These are phyloP conservation scores for Liriodendron chinense DNA, from an alignment of 164 flowering plant genomes.

Conservation along the genomic window DNA sequence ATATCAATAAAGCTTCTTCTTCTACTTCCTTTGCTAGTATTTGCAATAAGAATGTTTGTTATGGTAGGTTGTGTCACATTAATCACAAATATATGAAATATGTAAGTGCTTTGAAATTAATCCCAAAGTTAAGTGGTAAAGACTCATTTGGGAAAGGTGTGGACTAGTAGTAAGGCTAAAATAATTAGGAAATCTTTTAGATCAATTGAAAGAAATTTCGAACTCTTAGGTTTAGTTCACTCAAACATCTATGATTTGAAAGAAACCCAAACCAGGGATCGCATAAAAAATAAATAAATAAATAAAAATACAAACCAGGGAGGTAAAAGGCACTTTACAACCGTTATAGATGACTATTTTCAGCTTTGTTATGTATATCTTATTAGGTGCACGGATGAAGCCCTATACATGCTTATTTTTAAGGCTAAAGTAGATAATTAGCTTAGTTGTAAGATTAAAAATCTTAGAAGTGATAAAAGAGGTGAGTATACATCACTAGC, in stretches of 20 bases:
- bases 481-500: neutral
- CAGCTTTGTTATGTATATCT: constrained; percentile 9
- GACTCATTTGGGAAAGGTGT: too few species aligned
- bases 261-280: constrained; percentile 5
- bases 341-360: constrained; percentile 10
- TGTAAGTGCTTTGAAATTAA: too few species aligned
- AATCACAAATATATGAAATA: too few species aligned
- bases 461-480: neutral
- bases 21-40: too few species aligned
- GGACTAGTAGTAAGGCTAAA: too few species aligned
- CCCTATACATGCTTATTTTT: neutral
- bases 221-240: constrained; percentile 5
- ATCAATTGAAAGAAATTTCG: neutral
- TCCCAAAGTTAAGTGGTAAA: too few species aligned
- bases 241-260: constrained; percentile 12
- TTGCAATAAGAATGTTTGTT: too few species aligned
- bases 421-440: neutral
- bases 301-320: too few species aligned
- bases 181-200: constrained; percentile 6
- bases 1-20: neutral
- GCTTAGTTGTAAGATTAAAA: neutral
- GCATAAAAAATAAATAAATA: too few species aligned
- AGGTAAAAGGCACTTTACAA: constrained; percentile 13
- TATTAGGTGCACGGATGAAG: constrained; percentile 1
- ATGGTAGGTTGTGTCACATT: too few species aligned